These are phyloP conservation scores for Penicillium crustosum DNA, from an alignment of 2,329 filamentous ascomycete species.

Conservation along the genomic window DNA sequence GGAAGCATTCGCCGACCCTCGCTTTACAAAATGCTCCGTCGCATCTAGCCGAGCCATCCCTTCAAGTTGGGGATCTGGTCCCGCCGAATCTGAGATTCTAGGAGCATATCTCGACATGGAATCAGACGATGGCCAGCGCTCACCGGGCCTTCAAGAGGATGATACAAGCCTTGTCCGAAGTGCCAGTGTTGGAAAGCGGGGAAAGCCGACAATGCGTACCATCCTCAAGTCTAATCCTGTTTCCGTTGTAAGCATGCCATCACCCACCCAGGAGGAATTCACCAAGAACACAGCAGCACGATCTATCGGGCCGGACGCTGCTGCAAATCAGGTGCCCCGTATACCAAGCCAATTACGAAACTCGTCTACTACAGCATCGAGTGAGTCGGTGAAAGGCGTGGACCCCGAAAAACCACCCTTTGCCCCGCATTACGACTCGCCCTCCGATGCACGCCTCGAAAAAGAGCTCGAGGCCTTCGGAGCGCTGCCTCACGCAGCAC, in stretches of 20 bases:
- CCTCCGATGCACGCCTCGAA: constrained; percentile 17
- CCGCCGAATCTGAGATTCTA: constrained; percentile 50
- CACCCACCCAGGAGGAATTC: constrained; percentile 7
- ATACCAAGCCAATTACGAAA: constrained; percentile 13
- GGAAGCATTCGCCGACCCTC: constrained; percentile 61
- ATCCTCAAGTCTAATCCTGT: constrained; percentile 34
- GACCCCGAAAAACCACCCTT: constrained; percentile 39
- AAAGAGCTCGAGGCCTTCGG: constrained; percentile 23
- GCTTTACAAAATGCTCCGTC: constrained; percentile 58
- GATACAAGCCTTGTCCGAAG: constrained; percentile 38
- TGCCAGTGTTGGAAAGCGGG: constrained; percentile 46
- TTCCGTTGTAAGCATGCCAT: constrained; percentile 15
- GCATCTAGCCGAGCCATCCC: constrained; percentile 72
- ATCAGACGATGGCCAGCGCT: constrained; percentile 27
- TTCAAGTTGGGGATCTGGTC: constrained; percentile 60
- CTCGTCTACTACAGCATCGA: constrained; percentile 19
- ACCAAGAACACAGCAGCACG: constrained; percentile 1
- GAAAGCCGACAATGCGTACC: constrained; percentile 44
- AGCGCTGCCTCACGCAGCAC: constrained; percentile 29
- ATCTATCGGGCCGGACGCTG: background rate
- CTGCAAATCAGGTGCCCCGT: constrained; percentile 2
- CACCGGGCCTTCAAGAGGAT: constrained; percentile 19
- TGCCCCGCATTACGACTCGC: constrained; percentile 17
- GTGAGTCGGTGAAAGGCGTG: constrained; percentile 20
- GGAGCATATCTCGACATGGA: constrained; percentile 33